Evolutionary conservation across 768 basidiomycete genomes (phyloP).

Genomic region (Cystofilobasidium ferigula): DNA sequence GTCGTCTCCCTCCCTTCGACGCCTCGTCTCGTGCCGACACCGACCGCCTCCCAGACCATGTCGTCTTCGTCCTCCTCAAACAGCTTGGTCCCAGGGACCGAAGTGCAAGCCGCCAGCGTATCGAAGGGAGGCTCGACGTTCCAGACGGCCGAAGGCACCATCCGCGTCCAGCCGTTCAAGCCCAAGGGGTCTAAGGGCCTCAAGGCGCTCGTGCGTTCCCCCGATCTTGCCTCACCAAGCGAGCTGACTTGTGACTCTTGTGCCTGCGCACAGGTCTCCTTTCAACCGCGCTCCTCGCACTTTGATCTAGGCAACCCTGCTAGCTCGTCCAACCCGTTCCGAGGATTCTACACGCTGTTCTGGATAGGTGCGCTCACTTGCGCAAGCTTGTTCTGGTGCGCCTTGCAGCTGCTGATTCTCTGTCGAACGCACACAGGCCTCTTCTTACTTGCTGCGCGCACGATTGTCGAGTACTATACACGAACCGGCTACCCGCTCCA

Average conservation of each 20-base stretch:
- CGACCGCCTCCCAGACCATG: not conserved
- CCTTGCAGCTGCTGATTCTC: not conserved
- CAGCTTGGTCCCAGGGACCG: not conserved
- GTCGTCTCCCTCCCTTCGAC: not conserved
- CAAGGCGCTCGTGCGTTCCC: constrained; percentile 49
- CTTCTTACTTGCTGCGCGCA: constrained; percentile 66
- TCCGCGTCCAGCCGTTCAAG: constrained; percentile 42
- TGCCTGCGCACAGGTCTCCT: constrained; percentile 40
- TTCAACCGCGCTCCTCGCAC: constrained; percentile 69
- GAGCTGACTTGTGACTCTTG: too few relatives aligned
- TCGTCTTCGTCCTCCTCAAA: not conserved
- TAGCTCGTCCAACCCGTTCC: constrained; percentile 71
- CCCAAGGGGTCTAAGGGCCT: constrained; percentile 64
- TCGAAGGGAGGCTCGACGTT: constrained; percentile 29
- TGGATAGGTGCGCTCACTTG: constrained; percentile 50
- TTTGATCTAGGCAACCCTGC: constrained; percentile 72
- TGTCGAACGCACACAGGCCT: constrained; percentile 46
- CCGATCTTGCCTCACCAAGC: too few relatives aligned
- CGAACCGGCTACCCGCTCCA: constrained; percentile 66
- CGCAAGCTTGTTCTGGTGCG: not conserved
- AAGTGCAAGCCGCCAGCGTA: not conserved
- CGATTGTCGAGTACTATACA: constrained; percentile 48
- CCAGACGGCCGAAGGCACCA: constrained; percentile 29
- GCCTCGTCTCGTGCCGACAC: too few relatives aligned
- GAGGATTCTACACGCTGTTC: constrained; percentile 91